Evolutionary conservation across 2,329 filamentous ascomycete genomes (phyloP).

Genomic region (Alternaria burnsii): DNA sequence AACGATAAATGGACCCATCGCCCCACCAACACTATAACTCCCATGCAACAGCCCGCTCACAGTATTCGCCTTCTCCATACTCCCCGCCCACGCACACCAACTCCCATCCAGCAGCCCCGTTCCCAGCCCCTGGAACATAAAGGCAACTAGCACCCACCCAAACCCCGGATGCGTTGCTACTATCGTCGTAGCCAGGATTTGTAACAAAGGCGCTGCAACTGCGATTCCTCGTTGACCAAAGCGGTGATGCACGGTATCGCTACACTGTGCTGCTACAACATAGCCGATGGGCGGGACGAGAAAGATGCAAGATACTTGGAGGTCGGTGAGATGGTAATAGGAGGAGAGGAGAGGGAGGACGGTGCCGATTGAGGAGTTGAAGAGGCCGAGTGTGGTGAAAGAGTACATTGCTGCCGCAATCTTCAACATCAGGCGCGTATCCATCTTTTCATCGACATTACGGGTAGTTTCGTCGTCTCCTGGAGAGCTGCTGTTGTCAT

Average conservation of each 20-base stretch:
- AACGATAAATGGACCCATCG: conserved; percentile 50
- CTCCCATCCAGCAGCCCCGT: conserved; percentile 55
- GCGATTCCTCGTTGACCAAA: conserved; percentile 57
- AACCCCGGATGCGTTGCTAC: conserved; percentile 47
- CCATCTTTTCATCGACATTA: neutral
- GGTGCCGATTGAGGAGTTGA: conserved; percentile 42
- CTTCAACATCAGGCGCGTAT: conserved; percentile 38
- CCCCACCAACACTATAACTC: conserved; percentile 52
- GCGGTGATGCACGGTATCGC: conserved; percentile 50
- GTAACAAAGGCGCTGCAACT: conserved; percentile 50
- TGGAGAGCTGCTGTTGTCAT: neutral
- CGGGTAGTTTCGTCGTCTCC: neutral
- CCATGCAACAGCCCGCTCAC: conserved; percentile 55
- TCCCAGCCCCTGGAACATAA: conserved; percentile 49
- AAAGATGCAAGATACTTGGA: conserved; percentile 57
- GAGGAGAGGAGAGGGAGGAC: conserved; percentile 49
- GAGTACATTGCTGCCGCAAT: conserved; percentile 65
- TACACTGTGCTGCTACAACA: conserved; percentile 52
- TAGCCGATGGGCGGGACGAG: conserved; percentile 57
- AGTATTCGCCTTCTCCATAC: conserved; percentile 52
- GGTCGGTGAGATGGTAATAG: conserved; percentile 55
- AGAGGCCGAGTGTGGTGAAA: conserved; percentile 63
- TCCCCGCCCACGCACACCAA: conserved; percentile 58
- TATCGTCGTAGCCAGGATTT: conserved; percentile 42
- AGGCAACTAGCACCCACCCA: conserved; percentile 41